Evolutionary conservation across 2,329 filamentous ascomycete species (phyloP), one percentile per base, ranked within the genome.

Genomic region (Diaporthe sp.): DNA sequence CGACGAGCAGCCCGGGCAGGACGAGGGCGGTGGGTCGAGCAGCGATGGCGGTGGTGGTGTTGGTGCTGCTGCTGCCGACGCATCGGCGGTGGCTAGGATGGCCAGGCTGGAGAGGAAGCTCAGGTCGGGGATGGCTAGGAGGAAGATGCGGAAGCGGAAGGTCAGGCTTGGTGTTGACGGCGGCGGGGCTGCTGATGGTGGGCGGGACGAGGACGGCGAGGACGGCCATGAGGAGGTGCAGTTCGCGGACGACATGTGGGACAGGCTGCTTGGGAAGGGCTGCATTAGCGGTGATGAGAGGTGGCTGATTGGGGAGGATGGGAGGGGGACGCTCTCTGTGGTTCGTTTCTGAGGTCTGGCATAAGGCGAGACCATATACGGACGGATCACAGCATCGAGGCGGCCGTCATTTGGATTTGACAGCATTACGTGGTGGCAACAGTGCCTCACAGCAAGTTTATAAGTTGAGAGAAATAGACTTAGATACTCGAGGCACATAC

Each of bases 261-360:
- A 80, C 28, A 83, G 88, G 78, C 79, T 92, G 45, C 81, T 89
- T 61, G 85, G 80, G 1, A 88, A 86, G 77, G 90, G 89, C 1
- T 85, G 85, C 75, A 88, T 93, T 22, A 86, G 82, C 47, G 91
- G 90, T 1, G 89, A 91, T 75, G 91, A 92, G 80, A 82, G 89
- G 72, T 92, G 90, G 86, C 71, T 92, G n/a, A 81, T 92, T 15
- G 91, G 91, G 0, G 89, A 92, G 82, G 90, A 90, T 78, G 76
- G 77, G 1, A 79, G 83, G 12, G 85, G 88, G 42, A 84, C 86
- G 75, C 80, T 92, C 60, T 88, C 89, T 0, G 82, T 92, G 72
- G 82, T 89, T 74, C 81, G 86, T 72, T 92, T 92, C 75, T 87
- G 78, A 82, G 69, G 19, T 30, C 12, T 25, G 33, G 42, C 17